These are phyloP conservation scores for Scutellaria galericulata DNA, from an alignment of 257 asterid genomes.

Conservation along the genomic window DNA sequence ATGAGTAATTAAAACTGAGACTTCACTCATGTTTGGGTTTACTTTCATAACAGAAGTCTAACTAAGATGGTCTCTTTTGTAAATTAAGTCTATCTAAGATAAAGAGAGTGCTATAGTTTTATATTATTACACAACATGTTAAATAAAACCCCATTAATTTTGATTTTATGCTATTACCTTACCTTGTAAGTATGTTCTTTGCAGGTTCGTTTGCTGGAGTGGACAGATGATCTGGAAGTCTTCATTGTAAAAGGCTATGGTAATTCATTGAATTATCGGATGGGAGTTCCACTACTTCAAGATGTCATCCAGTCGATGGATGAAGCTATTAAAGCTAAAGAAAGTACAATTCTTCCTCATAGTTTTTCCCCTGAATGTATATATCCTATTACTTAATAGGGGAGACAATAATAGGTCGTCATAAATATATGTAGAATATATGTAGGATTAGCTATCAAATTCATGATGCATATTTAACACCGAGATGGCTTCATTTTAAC, in stretches of 20 bases:
- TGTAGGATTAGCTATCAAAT: neutral
- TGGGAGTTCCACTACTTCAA: slow-evolving; percentile 93
- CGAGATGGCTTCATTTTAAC: neutral
- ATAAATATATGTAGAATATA: neutral
- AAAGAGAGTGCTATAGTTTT: slow-evolving; percentile 6
- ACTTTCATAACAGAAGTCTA: slow-evolving; percentile 26
- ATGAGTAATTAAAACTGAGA: neutral
- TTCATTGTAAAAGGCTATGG: slow-evolving; percentile 92
- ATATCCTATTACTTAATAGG: neutral
- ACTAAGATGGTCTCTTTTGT: slow-evolving; percentile 18
- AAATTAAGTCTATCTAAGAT: slow-evolving; percentile 10
- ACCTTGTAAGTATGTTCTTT: slow-evolving; percentile 29
- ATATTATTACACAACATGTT: slow-evolving; percentile 2
- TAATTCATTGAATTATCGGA: slow-evolving; percentile 80
- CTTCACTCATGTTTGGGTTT: slow-evolving; percentile 17
- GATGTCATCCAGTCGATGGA: slow-evolving; percentile 96
- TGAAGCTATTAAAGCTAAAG: slow-evolving; percentile 76
- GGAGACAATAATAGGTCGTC: neutral
- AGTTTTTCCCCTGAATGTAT: slow-evolving; percentile 21
- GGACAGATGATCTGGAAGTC: slow-evolving; percentile 93
- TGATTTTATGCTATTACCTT: slow-evolving; percentile 30
- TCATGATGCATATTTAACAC: neutral
- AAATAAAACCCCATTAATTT: neutral
- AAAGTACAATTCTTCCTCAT: slow-evolving; percentile 52
- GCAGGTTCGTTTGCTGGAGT: slow-evolving; percentile 83